Conservation (phyloP, 257 asterid genomes). For the Salvia hispanica region DNA sequence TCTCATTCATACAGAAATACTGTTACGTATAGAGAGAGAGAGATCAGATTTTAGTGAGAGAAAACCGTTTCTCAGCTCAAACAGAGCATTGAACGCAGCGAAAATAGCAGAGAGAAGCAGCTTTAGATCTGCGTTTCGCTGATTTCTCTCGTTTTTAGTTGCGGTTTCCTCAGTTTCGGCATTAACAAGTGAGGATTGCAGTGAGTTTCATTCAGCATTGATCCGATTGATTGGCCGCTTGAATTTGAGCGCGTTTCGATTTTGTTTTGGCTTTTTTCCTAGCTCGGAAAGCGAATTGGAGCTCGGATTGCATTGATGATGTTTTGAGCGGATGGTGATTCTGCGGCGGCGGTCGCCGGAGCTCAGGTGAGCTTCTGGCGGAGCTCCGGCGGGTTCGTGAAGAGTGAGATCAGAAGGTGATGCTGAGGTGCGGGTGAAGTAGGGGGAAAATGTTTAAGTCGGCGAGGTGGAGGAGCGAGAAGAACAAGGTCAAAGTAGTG, state of each 20-base stretch:
- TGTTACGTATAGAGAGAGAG: conserved; percentile 45
- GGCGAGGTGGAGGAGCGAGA: conserved; percentile 89
- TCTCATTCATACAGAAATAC: conserved; percentile 28
- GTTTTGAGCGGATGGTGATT: conserved; percentile 40
- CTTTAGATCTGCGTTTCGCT: conserved; percentile 48
- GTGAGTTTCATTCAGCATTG: conserved; percentile 43
- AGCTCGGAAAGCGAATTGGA: conserved; percentile 32
- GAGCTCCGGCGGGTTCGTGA: conserved; percentile 58
- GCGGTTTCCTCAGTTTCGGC: conserved; percentile 36
- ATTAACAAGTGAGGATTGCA: conserved; percentile 20
- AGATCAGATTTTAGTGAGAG: conserved; percentile 33
- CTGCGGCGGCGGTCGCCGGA: conserved; percentile 69
- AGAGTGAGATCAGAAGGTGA: conserved; percentile 14
- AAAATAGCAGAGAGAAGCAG: conserved; percentile 18
- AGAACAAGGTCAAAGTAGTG: conserved; percentile 85
- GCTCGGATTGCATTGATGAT: conserved; percentile 31
- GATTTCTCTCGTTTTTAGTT: conserved; percentile 32
- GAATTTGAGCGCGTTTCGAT: conserved; percentile 25
- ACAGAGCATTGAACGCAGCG: conserved; percentile 19
- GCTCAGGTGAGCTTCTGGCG: conserved; percentile 56
- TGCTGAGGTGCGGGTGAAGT: conserved; percentile 44
- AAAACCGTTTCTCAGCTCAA: conserved; percentile 22
- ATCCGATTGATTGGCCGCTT: conserved; percentile 35
- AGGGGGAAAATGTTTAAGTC: conserved; percentile 73
- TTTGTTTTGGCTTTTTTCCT: not conserved